Percentiles rank a stretch among this genome's conserved stretches.
phyloP scores from a whole-genome alignment of 805 yeast genomes.

The Hanseniaspora hatyaiensis region DNA sequence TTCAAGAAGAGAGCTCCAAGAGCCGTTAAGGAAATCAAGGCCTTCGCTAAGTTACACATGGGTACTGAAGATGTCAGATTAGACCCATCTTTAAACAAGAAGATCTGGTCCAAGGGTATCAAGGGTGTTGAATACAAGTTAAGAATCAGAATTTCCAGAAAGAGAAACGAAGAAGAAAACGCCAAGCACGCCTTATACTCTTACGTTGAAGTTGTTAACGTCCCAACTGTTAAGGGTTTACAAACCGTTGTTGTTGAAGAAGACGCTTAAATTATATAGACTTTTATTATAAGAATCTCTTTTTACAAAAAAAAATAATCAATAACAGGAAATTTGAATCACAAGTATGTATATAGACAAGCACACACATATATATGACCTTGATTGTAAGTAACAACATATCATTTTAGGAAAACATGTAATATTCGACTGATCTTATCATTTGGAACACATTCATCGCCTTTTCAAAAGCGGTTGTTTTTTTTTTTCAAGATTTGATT shows the following conservation, averaged over 20 bases:
- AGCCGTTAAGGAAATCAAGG: conserved; percentile 98
- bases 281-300: neutral
- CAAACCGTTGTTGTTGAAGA: conserved; percentile 93
- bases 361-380: too few species aligned
- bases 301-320: neutral
- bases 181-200: conserved; percentile 97
- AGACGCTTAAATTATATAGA: conserved; percentile 32
- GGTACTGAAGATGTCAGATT: conserved; percentile 98
- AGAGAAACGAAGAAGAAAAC: conserved; percentile 99
- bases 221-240: conserved; percentile 92
- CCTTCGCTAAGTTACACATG: conserved; percentile 97
- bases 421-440: too few species aligned
- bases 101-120: conserved; percentile 98
- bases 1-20: conserved; percentile 99
- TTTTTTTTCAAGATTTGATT: too few species aligned
- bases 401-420: too few species aligned
- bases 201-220: conserved; percentile 93
- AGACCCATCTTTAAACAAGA: conserved; percentile 97
- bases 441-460: too few species aligned
- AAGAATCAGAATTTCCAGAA: conserved; percentile 97
- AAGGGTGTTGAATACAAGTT: conserved; percentile 97
- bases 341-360: too few species aligned
- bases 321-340: too few species aligned
- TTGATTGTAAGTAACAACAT: too few species aligned
- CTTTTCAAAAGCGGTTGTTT: too few species aligned